phyloP scores from a whole-genome alignment of 305 asterid genomes.

The Fraxinus floribunda region DNA sequence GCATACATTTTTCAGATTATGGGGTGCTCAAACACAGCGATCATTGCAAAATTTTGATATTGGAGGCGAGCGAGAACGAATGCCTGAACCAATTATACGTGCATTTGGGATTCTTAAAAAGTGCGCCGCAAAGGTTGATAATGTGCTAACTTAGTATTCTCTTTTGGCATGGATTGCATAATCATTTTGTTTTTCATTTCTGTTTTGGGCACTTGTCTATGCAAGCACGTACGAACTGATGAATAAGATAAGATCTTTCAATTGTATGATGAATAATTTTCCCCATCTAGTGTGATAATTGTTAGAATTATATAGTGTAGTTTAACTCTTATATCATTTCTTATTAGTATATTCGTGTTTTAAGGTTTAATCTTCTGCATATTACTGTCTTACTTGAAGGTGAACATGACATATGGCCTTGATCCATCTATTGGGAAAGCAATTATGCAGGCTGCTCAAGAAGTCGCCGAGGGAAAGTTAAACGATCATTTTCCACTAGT shows the following conservation, averaged over 20 bases:
- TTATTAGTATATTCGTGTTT: not conserved
- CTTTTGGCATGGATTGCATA: not conserved
- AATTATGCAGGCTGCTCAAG: constrained; percentile 94
- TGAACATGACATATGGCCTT: constrained; percentile 91
- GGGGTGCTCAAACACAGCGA: constrained; percentile 99
- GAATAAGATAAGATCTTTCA: constrained; percentile 8
- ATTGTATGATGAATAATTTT: not conserved
- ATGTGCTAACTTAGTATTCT: not conserved
- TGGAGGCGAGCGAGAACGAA: constrained; percentile 93
- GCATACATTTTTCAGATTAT: constrained; percentile 48
- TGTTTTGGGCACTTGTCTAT: not conserved
- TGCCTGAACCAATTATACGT: constrained; percentile 96
- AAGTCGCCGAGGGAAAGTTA: constrained; percentile 90
- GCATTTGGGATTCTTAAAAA: constrained; percentile 94
- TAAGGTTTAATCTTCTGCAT: not conserved
- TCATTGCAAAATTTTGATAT: constrained; percentile 93
- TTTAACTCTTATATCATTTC: not conserved
- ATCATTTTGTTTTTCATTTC: not conserved
- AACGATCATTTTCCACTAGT: constrained; percentile 95
- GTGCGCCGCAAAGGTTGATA: constrained; percentile 83
- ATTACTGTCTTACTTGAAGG: constrained; percentile 40
- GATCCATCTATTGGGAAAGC: constrained; percentile 92
- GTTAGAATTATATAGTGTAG: not conserved
- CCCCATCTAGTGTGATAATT: not conserved
- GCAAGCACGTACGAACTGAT: not conserved